phyloP scores from a whole-genome alignment of 768 basidiomycete genomes.

The Gautieria morchelliformis region DNA sequence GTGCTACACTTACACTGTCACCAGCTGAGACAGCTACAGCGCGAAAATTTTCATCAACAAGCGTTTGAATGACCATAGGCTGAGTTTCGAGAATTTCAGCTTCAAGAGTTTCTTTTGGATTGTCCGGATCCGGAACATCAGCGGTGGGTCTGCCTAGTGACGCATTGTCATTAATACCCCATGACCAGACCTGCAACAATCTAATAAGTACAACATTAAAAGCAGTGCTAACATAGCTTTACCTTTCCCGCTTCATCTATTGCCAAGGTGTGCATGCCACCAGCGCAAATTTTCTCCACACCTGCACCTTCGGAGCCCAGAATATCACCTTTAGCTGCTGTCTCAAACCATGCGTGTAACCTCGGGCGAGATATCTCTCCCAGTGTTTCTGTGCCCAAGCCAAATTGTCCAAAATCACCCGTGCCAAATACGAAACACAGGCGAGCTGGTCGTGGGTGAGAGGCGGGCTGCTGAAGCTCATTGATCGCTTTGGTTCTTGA shows the following conservation, averaged over 20 bases:
- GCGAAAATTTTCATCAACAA: slow-evolving; percentile 31
- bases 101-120: slow-evolving; percentile 18
- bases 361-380: slow-evolving; percentile 70
- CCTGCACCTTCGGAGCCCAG: slow-evolving; percentile 23
- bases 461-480: slow-evolving; percentile 44
- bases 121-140: slow-evolving; percentile 23
- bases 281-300: slow-evolving; percentile 29
- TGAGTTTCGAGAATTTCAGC: slow-evolving; percentile 27
- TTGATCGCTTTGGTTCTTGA: slow-evolving; percentile 21
- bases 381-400: slow-evolving; percentile 68
- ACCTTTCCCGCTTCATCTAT: slow-evolving; percentile 35
- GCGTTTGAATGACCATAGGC: slow-evolving; percentile 24
- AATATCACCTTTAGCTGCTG: slow-evolving; percentile 54
- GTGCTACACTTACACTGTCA: slow-evolving; percentile 32
- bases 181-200: slow-evolving; percentile 17
- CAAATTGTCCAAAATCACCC: slow-evolving; percentile 93
- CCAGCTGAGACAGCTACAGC: slow-evolving; percentile 33
- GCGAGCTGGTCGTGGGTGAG: slow-evolving; percentile 51
- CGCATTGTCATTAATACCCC: slow-evolving; percentile 27
- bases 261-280: slow-evolving; percentile 40
- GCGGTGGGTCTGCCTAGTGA: slow-evolving; percentile 26
- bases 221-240: neutral
- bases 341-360: slow-evolving; percentile 67
- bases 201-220: neutral
- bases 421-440: slow-evolving; percentile 83